Evolutionary conservation across 352 stramenopile genomes (phyloP), one percentile per base, ranked within the genome.

Genomic region (Phytophthora cryptogea): DNA sequence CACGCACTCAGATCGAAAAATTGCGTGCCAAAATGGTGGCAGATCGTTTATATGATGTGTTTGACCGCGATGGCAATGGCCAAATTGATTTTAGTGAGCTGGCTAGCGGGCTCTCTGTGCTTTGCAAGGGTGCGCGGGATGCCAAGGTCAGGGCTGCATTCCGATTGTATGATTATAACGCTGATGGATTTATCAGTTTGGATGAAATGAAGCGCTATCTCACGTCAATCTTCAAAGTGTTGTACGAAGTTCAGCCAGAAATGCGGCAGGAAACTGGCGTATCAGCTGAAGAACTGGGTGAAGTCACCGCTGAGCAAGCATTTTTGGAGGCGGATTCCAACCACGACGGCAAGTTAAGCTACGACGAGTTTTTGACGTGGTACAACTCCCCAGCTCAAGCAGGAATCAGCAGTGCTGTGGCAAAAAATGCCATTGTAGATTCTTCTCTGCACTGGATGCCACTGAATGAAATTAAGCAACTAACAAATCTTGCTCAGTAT

Each of bases 171-270:
- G 88, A 96, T 63, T 88, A 92, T 27, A 95, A 97, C 54, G 75
- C 70, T 8, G 87, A 96, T 49, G 89, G 86, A 8, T 89, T 80
- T 40, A 95, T 97, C 30, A 92, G 82, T 9, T 54, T 92, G 4
- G 83, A 91, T 11, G 89, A 96, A 51, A 96, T 96, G 88, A 90
- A 79, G 27, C 74, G 78, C 13, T 97, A 96, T 63, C 51, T 97
- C 27, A 92, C 76, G 3, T 86, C 83, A 7, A 92, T 96, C 32
- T 97, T 96, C 58, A 92, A 85, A 47, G 82, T 96, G 7, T 35
- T 96, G 53, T 96, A 93, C 62, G 83, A 92, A 53, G 78, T 92
- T 8, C 89, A 94, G 32, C 76, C 86, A 11, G 68, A 86, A 37
- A 90, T 92, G 72, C 72, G 72, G 7, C 42, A 75, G 9, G 74